Evolutionary conservation across 257 asterid species (phyloP).

Genomic region (Gynochthodes officinalis): DNA sequence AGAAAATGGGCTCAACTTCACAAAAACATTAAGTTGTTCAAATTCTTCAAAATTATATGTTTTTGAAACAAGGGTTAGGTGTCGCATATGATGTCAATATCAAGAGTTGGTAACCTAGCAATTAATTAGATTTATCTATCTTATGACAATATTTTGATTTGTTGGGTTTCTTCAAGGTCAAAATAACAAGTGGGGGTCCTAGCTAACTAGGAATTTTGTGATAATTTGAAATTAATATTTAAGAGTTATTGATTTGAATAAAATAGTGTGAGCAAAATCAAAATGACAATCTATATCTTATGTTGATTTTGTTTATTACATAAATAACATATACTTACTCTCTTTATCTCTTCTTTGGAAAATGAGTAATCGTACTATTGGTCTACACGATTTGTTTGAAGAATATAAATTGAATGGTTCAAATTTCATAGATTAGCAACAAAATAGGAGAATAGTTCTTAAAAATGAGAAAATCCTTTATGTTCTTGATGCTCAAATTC

Average conservation of each 20-base stretch:
- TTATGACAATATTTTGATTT: too few relatives aligned
- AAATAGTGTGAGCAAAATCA: not conserved
- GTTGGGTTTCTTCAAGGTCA: too few relatives aligned
- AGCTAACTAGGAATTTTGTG: not conserved
- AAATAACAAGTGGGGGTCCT: not conserved
- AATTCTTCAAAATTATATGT: too few relatives aligned
- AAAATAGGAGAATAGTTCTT: not conserved
- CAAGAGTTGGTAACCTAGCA: not conserved
- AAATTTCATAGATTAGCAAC: not conserved
- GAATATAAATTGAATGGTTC: not conserved
- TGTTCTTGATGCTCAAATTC: not conserved
- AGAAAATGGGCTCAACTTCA: too few relatives aligned
- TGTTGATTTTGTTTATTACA: not conserved
- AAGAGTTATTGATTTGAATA: not conserved
- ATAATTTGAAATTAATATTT: too few relatives aligned
- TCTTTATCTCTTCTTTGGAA: not conserved
- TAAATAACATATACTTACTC: not conserved
- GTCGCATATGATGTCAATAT: too few relatives aligned
- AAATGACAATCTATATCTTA: too few relatives aligned
- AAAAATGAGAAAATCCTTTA: not conserved
- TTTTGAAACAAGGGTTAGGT: too few relatives aligned
- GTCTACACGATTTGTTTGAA: not conserved
- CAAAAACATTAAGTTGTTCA: too few relatives aligned
- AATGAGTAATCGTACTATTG: not conserved
- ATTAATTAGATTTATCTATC: not conserved